phyloP scores from a whole-genome alignment of 345 rosid species.

The Populus euphratica region DNA sequence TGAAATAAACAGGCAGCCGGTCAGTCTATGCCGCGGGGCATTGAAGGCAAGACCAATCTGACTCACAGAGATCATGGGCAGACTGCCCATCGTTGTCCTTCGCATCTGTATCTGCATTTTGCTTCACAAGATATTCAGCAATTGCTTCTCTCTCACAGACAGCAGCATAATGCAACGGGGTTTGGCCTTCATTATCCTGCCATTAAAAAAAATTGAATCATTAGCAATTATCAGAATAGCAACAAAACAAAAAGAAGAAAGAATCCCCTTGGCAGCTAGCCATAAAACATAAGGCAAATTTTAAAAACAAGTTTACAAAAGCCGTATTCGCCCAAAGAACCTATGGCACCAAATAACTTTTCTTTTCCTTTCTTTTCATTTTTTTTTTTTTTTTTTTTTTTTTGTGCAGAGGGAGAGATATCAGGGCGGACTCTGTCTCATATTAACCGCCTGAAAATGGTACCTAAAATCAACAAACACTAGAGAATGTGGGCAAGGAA shows the following conservation, averaged over 20 bases:
- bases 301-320: background rate
- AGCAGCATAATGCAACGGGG: conserved; percentile 87
- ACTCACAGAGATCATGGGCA: conserved; percentile 59
- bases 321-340: background rate
- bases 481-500: background rate
- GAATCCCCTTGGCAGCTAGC: background rate
- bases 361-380: background rate
- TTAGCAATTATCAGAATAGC: conserved; percentile 5
- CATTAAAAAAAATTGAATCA: background rate
- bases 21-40: conserved; percentile 3
- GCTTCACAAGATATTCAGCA: conserved; percentile 71
- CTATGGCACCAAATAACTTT: background rate
- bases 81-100: conserved; percentile 70
- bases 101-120: conserved; percentile 55
- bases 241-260: background rate
- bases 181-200: conserved; percentile 94
- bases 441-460: background rate
- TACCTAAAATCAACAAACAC: background rate
- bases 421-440: background rate
- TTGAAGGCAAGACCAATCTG: conserved; percentile 67
- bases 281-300: background rate
- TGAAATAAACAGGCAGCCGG: background rate
- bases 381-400: too few species aligned
- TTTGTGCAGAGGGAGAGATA: background rate
- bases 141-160: conserved; percentile 80